These are phyloP conservation scores for Misopates orontium DNA, from an alignment of 257 asterid genomes.

Conservation along the genomic window DNA sequence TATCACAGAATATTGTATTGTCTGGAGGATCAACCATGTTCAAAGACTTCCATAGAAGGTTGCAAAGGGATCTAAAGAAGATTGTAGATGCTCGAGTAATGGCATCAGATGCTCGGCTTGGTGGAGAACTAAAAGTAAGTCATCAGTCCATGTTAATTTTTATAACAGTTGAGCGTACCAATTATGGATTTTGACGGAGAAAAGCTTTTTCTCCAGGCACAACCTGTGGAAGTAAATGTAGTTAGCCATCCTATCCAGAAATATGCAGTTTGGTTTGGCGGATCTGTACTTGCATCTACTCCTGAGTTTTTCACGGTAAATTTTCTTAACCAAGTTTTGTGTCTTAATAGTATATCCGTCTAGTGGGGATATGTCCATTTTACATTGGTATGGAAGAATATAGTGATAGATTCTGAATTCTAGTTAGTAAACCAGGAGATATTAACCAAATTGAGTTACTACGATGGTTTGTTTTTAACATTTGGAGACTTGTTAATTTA, in stretches of 20 bases:
- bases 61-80: slow-evolving; percentile 87
- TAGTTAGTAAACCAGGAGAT: not conserved
- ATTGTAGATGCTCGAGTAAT: slow-evolving; percentile 82
- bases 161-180: slow-evolving; percentile 2
- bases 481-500: not conserved
- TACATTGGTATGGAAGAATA: not conserved
- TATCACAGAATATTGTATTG: slow-evolving; percentile 76
- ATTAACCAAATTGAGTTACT: slow-evolving; percentile 3
- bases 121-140: slow-evolving; percentile 67
- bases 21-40: slow-evolving; percentile 99
- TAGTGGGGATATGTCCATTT: slow-evolving; percentile 14
- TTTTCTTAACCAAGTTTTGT: slow-evolving; percentile 14
- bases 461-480: not conserved
- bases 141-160: slow-evolving; percentile 10
- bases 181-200: slow-evolving; percentile 22
- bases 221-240: slow-evolving; percentile 92
- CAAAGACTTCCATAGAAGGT: slow-evolving; percentile 84
- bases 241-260: slow-evolving; percentile 93
- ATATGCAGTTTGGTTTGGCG: slow-evolving; percentile 99
- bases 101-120: slow-evolving; percentile 64
- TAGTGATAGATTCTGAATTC: no score
- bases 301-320: slow-evolving; percentile 87
- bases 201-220: slow-evolving; percentile 52
- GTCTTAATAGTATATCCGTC: slow-evolving; percentile 3
- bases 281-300: slow-evolving; percentile 93